Conservation (phyloP, 139 green algal species). For the Zygnema cylindricum region DNA sequence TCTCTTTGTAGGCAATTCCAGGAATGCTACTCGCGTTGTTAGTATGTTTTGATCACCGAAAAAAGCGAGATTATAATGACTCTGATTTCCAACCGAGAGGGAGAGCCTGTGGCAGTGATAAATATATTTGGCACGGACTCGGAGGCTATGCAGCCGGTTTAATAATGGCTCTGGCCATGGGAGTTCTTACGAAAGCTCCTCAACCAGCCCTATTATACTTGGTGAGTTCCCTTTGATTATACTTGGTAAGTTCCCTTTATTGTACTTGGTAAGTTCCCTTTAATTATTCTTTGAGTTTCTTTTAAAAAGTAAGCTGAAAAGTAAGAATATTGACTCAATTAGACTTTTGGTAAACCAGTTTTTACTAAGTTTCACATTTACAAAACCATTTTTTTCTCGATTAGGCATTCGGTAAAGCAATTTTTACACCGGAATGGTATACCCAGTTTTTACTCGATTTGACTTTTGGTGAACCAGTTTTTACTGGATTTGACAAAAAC, state of each 20-base stretch:
- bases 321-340: too few relatives aligned
- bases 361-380: neutral
- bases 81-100: neutral
- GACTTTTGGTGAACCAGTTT: too few relatives aligned
- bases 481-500: too few relatives aligned
- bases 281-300: neutral
- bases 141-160: slow-evolving; percentile 51
- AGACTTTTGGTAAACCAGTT: too few relatives aligned
- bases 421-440: too few relatives aligned
- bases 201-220: slow-evolving; percentile 58
- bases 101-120: neutral
- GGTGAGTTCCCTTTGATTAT: slow-evolving; percentile 30
- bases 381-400: neutral
- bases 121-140: slow-evolving; percentile 43
- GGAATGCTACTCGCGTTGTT: slow-evolving; percentile 58
- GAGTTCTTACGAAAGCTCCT: slow-evolving; percentile 44
- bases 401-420: too few relatives aligned
- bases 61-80: slow-evolving; percentile 41
- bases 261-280: neutral
- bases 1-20: slow-evolving; percentile 47
- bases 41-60: slow-evolving; percentile 55
- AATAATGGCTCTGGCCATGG: slow-evolving; percentile 45
- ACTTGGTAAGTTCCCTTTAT: neutral
- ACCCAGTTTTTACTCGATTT: too few relatives aligned
- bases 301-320: neutral